Conservation (phyloP, 2,329 filamentous ascomycete species). For the Cytospora mali region DNA sequence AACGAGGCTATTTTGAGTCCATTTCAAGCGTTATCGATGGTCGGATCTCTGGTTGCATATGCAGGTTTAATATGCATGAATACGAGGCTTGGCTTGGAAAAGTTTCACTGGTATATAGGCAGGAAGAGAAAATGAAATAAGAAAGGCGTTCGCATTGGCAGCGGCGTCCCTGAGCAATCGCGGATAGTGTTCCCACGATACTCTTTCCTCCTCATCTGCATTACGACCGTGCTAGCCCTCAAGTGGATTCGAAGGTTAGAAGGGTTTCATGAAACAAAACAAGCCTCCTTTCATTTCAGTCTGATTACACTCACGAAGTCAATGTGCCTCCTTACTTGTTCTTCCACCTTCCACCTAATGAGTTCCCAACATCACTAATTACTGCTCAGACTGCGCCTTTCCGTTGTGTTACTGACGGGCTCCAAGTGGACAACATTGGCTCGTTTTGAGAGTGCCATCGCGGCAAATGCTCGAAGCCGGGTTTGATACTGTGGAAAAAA, state of each 20-base stretch:
- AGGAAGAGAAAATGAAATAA: neutral
- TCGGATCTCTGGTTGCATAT: neutral
- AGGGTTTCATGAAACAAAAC: neutral
- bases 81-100: conserved; percentile 14
- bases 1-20: neutral
- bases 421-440: neutral
- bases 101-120: neutral
- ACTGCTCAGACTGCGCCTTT: neutral
- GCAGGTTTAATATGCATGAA: conserved; percentile 15
- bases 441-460: no score
- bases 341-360: neutral
- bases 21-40: neutral
- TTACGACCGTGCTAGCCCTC: neutral
- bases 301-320: neutral
- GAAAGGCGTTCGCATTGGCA: neutral
- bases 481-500: no score
- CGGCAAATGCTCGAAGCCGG: no score
- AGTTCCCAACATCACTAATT: neutral
- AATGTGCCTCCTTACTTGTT: neutral
- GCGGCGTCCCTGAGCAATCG: neutral
- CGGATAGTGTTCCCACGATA: neutral
- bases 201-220: neutral
- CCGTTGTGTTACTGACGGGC: neutral
- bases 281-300: neutral
- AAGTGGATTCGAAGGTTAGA: neutral